These are phyloP conservation scores for Rhizoctonia solani DNA, from an alignment of 1,284 basidiomycete genomes.

Conservation along the genomic window DNA sequence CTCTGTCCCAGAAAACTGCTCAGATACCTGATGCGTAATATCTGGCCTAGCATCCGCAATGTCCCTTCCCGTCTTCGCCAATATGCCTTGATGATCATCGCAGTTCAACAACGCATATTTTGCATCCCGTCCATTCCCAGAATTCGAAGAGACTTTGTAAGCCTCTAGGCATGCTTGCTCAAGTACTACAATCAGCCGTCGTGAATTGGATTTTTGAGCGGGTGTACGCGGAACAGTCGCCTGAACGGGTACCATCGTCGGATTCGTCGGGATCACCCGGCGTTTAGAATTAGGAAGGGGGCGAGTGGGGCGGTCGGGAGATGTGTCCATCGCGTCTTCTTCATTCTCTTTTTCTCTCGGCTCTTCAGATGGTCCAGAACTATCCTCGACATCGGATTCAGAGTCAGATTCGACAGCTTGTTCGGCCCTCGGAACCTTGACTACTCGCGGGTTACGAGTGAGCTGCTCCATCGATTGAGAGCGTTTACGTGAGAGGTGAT, in stretches of 20 bases:
- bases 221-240: slow-evolving; percentile 73
- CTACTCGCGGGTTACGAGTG: slow-evolving; percentile 9
- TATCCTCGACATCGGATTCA: slow-evolving; percentile 12
- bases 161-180: slow-evolving; percentile 96
- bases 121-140: slow-evolving; percentile 64
- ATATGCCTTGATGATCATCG: slow-evolving; percentile 98
- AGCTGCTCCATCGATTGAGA: slow-evolving; percentile 30
- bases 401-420: slow-evolving; percentile 19
- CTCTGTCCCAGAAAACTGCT: slow-evolving; percentile 32
- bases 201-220: slow-evolving; percentile 61
- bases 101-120: slow-evolving; percentile 98
- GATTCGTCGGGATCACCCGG: slow-evolving; percentile 57
- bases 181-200: slow-evolving; percentile 86
- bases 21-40: slow-evolving; percentile 93
- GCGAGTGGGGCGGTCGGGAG: slow-evolving; percentile 33
- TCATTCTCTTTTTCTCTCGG: neutral
- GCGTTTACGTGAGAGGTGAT: slow-evolving; percentile 21
- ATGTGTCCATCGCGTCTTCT: slow-evolving; percentile 16
- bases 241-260: slow-evolving; percentile 77
- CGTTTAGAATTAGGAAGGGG: slow-evolving; percentile 40
- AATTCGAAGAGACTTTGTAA: slow-evolving; percentile 76
- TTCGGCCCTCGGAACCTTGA: slow-evolving; percentile 10
- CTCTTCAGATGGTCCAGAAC: too few species aligned
- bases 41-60: slow-evolving; percentile 98
- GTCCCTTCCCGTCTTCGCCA: slow-evolving; percentile 96